Base-by-base conservation (phyloP, 202 grass and related monocot genomes). In the Zoysia matrella region DNA sequence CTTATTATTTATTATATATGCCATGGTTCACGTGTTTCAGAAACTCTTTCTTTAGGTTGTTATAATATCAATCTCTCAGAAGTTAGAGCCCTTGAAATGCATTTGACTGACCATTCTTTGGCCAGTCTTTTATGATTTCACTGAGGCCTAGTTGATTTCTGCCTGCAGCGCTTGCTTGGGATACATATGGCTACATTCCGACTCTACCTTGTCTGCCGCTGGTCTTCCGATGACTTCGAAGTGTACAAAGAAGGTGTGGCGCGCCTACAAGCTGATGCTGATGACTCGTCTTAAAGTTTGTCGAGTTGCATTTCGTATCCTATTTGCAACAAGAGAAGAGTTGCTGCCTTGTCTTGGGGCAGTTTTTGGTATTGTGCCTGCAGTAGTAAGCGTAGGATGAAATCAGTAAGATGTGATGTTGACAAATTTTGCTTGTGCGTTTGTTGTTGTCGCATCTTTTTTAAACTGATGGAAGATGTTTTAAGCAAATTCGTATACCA, bases 151-250 rank as follows among this genome's bases (percentile, higher is more conserved):
- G 2, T 86, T 15, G 42, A 45, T 82, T 49, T 73, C 12, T 97
- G 22, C 22, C 22, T 30, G 22, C 22, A 30, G 22, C 22, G 22
- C 22, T 30, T 30, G 22, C 22, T 30, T 65, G 90, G 77, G 11
- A 66, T 89, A 22, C 88, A 97, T 74, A 93, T 97, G 94, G 94
- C 94, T 10, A 93, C 94, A 72, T 93, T 97, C 72, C 86, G 87
- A 12, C 61, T 98, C 30, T 90, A 93, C 76, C 86, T 98, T 52
- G 64, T 98, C 12, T 95, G 90, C 71, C 85, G 85, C 52, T 98
- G 95, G 90, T 84, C 84, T 1, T 50, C 83, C 3, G 90, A 98
- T 65, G 85, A 95, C 76, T 93, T 93, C 63, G 95, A 95, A 81
- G 76, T 85, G 39, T 95, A 93, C 76, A 91, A 82, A 77, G 83